Evolutionary conservation across 352 stramenopile genomes (phyloP).

Genomic region (Pythium aristosporum): DNA sequence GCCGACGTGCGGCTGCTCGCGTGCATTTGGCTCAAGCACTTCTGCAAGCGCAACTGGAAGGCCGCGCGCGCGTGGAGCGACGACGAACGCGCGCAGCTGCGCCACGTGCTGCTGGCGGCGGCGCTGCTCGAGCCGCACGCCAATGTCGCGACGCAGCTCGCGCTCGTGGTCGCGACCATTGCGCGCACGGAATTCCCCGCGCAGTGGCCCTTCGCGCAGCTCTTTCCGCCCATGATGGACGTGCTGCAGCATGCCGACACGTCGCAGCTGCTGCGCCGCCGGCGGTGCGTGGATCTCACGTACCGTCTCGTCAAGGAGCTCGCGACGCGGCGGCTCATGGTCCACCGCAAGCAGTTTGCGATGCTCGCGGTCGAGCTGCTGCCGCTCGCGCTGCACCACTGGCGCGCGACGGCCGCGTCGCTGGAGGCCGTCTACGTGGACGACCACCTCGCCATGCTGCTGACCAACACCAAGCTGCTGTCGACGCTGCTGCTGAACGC

Average conservation of each 20-base stretch:
- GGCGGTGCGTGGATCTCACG: slow-evolving; percentile 52
- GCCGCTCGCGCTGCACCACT: slow-evolving; percentile 59
- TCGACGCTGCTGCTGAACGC: slow-evolving; percentile 69
- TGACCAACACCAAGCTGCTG: slow-evolving; percentile 64
- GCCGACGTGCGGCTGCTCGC: slow-evolving; percentile 58
- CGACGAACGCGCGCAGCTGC: slow-evolving; percentile 46
- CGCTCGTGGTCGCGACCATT: slow-evolving; percentile 64
- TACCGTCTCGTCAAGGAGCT: slow-evolving; percentile 83
- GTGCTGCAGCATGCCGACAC: slow-evolving; percentile 33
- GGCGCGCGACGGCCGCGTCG: slow-evolving; percentile 26
- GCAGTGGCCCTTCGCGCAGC: slow-evolving; percentile 58
- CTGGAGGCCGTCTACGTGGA: background rate
- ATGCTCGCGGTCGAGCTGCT: slow-evolving; percentile 67
- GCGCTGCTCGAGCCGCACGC: slow-evolving; percentile 60
- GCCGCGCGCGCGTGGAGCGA: slow-evolving; percentile 29
- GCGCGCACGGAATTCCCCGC: slow-evolving; percentile 73
- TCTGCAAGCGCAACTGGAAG: slow-evolving; percentile 55
- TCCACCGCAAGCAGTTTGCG: slow-evolving; percentile 81
- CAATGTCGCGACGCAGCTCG: slow-evolving; percentile 58
- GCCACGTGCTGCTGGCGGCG: slow-evolving; percentile 57
- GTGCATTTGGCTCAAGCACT: slow-evolving; percentile 81
- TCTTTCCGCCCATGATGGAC: slow-evolving; percentile 68
- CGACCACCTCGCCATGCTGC: slow-evolving; percentile 40
- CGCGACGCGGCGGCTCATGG: slow-evolving; percentile 67
- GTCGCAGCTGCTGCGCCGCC: slow-evolving; percentile 27